Percentiles rank a stretch among this genome's conserved stretches.
phyloP scores from a whole-genome alignment of 345 rosid species.

The Ailanthus altissimus region DNA sequence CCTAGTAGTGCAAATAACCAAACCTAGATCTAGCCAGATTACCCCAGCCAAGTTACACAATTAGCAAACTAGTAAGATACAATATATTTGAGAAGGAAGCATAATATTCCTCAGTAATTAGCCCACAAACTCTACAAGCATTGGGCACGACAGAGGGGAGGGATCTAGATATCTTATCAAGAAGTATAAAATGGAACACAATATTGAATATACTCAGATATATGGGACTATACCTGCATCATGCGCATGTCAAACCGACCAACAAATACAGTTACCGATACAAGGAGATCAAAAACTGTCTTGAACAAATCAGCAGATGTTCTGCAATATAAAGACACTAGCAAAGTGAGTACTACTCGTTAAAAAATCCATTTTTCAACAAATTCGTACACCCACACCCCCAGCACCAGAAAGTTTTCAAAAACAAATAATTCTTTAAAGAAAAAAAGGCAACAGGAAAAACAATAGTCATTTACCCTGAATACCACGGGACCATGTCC shows the following conservation, averaged over 20 bases:
- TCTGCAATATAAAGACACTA: conserved; percentile 55
- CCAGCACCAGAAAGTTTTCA: neutral
- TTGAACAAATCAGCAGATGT: conserved; percentile 98
- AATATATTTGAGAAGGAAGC: conserved; percentile 1
- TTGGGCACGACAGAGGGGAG: neutral
- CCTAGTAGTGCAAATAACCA: neutral
- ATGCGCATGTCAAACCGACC: conserved; percentile 99
- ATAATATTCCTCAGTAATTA: neutral
- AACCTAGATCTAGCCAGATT: neutral
- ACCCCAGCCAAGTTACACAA: neutral
- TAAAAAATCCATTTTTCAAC: conserved; percentile 6
- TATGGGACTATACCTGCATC: conserved; percentile 76
- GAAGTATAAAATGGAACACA: conserved; percentile 1
- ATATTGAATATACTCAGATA: conserved; percentile 9
- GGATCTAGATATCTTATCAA: neutral
- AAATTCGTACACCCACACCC: neutral
- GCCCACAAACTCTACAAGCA: neutral
- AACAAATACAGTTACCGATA: conserved; percentile 95
- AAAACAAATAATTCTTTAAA: no score
- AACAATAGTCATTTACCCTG: conserved; percentile 64
- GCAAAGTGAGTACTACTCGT: conserved; percentile 26
- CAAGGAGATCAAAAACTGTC: conserved; percentile 95
- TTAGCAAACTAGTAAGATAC: neutral
- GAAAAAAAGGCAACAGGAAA: neutral
- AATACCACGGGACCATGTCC: conserved; percentile 99